phyloP scores from a whole-genome alignment of 331 rosid genomes.

The Rhamnella rubrinervis region DNA sequence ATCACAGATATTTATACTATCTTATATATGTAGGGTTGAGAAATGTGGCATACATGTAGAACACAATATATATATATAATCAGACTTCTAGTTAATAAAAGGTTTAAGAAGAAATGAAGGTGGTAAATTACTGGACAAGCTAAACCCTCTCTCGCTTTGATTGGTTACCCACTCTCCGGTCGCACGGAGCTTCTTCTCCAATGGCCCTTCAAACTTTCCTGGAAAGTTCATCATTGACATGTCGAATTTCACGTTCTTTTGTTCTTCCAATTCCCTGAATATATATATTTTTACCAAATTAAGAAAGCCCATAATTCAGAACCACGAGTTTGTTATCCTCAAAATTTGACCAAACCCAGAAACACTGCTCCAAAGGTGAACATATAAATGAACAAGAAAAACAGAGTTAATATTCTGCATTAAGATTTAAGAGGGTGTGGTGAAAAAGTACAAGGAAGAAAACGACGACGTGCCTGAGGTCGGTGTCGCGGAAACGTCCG shows the following conservation, averaged over 20 bases:
- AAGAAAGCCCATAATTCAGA: background rate
- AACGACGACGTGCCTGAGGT: conserved; percentile 39
- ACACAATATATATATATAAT: too few species aligned
- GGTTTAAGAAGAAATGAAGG: background rate
- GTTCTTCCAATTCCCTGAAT: conserved; percentile 47
- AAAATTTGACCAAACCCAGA: background rate
- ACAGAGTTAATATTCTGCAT: too few species aligned
- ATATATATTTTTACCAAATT: background rate
- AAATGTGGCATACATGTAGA: too few species aligned
- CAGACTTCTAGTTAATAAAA: too few species aligned
- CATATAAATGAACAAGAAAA: too few species aligned
- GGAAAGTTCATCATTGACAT: conserved; percentile 46
- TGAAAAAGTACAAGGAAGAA: background rate
- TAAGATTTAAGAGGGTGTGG: background rate
- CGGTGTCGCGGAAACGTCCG: conserved; percentile 80
- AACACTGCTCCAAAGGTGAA: too few species aligned
- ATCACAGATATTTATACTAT: background rate
- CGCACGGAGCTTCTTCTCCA: conserved; percentile 70
- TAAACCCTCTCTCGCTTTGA: conserved; percentile 49
- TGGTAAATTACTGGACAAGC: conserved; percentile 40
- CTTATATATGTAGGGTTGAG: too few species aligned
- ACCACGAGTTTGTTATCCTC: background rate
- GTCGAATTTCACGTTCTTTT: conserved; percentile 45
- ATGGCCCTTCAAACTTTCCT: conserved; percentile 49
- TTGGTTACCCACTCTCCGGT: conserved; percentile 68